These are phyloP conservation scores for Erysimum cheiri DNA, from an alignment of 441 rosid genomes.

Conservation along the genomic window DNA sequence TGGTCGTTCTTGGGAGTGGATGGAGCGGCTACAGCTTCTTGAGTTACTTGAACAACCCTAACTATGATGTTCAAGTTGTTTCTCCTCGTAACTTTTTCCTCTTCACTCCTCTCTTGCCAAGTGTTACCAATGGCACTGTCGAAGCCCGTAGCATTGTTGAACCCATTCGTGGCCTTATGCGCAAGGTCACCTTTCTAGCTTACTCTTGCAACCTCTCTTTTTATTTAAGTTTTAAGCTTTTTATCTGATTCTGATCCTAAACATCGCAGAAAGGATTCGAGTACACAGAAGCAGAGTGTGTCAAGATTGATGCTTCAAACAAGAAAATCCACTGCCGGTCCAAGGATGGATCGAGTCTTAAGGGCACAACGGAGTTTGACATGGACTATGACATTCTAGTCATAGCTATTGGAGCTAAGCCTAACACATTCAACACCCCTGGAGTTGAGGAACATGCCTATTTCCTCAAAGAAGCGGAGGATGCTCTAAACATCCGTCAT, in stretches of 20 bases:
- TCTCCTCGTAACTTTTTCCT: constrained; percentile 73
- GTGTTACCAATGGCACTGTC: constrained; percentile 69
- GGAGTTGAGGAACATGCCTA: constrained; percentile 66
- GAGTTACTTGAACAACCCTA: constrained; percentile 49
- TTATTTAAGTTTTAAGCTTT: neutral
- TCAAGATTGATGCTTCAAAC: constrained; percentile 53
- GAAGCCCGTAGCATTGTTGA: constrained; percentile 79
- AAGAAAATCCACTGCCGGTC: constrained; percentile 56
- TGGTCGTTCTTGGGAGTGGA: constrained; percentile 70
- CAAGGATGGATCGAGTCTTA: constrained; percentile 43
- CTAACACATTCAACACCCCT: constrained; percentile 71
- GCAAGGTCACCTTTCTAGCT: constrained; percentile 43
- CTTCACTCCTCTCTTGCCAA: constrained; percentile 68
- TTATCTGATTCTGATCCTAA: neutral
- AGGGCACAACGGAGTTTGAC: constrained; percentile 54
- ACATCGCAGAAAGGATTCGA: constrained; percentile 50
- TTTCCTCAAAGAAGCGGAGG: constrained; percentile 67
- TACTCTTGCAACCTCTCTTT: neutral
- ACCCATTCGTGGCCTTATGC: constrained; percentile 60
- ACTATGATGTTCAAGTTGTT: constrained; percentile 61
- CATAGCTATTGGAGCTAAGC: constrained; percentile 62
- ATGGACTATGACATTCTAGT: constrained; percentile 66
- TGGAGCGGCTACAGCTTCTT: constrained; percentile 73
- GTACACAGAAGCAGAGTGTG: constrained; percentile 65
- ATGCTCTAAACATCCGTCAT: constrained; percentile 61